These are phyloP conservation scores for Boletus sp. DNA, from an alignment of 768 basidiomycete species.

Conservation along the genomic window DNA sequence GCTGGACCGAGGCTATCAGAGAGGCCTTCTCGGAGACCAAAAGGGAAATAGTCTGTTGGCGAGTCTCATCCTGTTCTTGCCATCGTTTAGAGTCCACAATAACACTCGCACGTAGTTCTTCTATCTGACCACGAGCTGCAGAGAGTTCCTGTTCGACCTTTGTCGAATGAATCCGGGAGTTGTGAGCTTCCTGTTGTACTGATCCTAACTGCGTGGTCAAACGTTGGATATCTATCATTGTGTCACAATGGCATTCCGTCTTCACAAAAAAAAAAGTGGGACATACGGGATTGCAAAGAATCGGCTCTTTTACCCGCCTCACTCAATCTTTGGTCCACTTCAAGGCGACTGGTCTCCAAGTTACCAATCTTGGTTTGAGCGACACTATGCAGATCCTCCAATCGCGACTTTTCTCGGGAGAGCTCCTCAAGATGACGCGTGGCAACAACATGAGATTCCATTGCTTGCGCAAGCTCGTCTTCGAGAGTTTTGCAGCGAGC, in stretches of 20 bases:
- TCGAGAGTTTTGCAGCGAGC: constrained; percentile 18
- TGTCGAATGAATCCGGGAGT: constrained; percentile 10
- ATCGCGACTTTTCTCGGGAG: constrained; percentile 22
- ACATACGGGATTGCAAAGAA: constrained; percentile 23
- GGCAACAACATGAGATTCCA: constrained; percentile 3
- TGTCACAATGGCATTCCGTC: constrained; percentile 28
- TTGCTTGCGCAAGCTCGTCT: constrained; percentile 18
- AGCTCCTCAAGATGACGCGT: constrained; percentile 18
- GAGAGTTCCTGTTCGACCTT: constrained; percentile 22
- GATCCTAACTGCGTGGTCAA: constrained; percentile 18
- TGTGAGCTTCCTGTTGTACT: constrained; percentile 10
- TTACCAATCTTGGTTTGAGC: constrained; percentile 16
- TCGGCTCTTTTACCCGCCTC: constrained; percentile 5
- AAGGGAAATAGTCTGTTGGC: constrained; percentile 71
- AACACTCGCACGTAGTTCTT: constrained; percentile 15
- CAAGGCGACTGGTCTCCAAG: constrained; percentile 11
- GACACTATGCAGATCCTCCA: constrained; percentile 14
- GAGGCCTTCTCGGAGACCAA: constrained; percentile 72
- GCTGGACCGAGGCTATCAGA: constrained; percentile 54
- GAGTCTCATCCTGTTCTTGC: constrained; percentile 44
- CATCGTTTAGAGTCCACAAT: constrained; percentile 13
- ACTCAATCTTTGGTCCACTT: constrained; percentile 11
- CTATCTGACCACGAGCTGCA: constrained; percentile 19
- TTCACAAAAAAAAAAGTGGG: constrained; percentile 9
- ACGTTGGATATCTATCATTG: constrained; percentile 16